These are phyloP conservation scores for Eutrema yunnanense DNA, from an alignment of 345 rosid genomes.

Conservation along the genomic window DNA sequence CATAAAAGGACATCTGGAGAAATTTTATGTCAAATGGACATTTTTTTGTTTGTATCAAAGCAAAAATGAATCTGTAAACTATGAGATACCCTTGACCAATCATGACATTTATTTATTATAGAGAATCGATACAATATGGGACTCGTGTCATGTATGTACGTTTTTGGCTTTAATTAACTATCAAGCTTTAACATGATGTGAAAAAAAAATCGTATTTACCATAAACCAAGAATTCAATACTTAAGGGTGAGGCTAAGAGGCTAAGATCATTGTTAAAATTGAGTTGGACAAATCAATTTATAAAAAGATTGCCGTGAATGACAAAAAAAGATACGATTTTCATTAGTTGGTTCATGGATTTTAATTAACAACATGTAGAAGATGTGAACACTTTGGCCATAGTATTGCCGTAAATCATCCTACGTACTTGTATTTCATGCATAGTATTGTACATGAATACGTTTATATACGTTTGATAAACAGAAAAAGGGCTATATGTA, in stretches of 20 bases:
- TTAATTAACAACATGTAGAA: too few species aligned
- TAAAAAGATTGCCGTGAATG: too few species aligned
- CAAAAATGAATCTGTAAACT: neutral
- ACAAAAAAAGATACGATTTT: too few species aligned
- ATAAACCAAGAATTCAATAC: too few species aligned
- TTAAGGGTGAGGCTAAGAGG: too few species aligned
- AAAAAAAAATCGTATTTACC: neutral
- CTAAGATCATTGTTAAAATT: too few species aligned
- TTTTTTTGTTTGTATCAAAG: neutral
- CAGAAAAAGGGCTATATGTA: neutral
- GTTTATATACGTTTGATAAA: neutral
- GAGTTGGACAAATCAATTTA: too few species aligned
- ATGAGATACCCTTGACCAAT: constrained; percentile 6
- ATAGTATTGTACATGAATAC: neutral
- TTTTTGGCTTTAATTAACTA: neutral
- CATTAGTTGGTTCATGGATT: too few species aligned
- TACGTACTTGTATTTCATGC: too few species aligned
- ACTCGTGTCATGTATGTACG: constrained; percentile 7
- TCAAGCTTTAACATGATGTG: neutral
- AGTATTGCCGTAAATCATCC: too few species aligned
- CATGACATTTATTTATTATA: constrained; percentile 6
- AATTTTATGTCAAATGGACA: neutral
- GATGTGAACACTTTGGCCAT: too few species aligned
- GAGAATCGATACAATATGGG: neutral
- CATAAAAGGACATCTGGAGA: neutral